These are phyloP conservation scores for Malus fusca DNA, from an alignment of 306 rosid species.

Conservation along the genomic window DNA sequence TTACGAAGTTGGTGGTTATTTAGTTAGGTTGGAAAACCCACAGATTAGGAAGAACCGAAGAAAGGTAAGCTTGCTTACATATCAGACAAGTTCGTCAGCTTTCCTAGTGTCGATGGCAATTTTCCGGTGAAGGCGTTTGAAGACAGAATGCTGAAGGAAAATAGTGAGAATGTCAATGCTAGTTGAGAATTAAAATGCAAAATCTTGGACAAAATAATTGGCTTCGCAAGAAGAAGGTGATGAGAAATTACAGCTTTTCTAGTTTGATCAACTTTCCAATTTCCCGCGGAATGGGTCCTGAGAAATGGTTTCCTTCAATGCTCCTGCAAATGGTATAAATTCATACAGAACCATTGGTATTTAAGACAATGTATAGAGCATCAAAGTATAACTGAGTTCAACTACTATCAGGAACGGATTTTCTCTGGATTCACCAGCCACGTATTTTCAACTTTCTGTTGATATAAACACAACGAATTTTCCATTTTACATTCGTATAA, in stretches of 20 bases:
- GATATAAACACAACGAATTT: background rate
- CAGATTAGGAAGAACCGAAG: background rate
- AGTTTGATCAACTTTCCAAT: constrained; percentile 55
- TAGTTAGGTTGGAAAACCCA: background rate
- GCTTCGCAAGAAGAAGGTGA: background rate
- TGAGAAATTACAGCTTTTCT: constrained; percentile 59
- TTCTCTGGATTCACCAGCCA: background rate
- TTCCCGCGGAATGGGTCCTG: constrained; percentile 62
- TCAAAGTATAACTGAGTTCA: background rate
- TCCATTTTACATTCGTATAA: background rate
- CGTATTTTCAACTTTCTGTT: background rate
- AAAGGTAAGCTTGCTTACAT: constrained; percentile 46
- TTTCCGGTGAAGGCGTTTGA: constrained; percentile 78
- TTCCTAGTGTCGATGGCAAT: constrained; percentile 55
- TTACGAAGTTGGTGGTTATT: background rate
- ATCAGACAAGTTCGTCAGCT: constrained; percentile 73
- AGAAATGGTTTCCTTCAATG: constrained; percentile 72
- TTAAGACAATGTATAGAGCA: background rate
- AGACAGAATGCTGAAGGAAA: constrained; percentile 46
- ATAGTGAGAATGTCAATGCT: constrained; percentile 15
- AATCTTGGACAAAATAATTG: background rate
- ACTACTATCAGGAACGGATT: background rate
- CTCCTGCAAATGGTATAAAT: constrained; percentile 48
- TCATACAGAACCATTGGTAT: background rate
- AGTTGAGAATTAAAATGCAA: background rate